Percentiles rank a stretch among this genome's conserved stretches.
Evolutionary conservation across 495 filamentous ascomycete genomes (phyloP).

Genomic region (Penicillium coprophilum): DNA sequence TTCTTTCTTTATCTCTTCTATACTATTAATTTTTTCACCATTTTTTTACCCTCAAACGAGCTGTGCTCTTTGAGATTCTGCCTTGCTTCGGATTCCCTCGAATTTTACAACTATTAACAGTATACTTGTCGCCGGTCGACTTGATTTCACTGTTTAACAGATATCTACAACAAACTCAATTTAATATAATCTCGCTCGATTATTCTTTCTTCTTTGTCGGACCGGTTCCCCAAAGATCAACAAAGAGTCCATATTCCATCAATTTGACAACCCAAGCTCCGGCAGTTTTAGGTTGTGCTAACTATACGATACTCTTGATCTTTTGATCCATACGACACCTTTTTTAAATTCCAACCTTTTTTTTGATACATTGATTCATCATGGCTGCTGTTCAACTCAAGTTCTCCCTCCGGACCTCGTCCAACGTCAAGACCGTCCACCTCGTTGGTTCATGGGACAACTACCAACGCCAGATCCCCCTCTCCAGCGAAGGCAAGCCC

Average conservation of each 20-base stretch:
- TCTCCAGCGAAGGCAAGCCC: conserved; percentile 84
- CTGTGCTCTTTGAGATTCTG: conserved; percentile 48
- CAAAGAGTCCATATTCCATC: conserved; percentile 14
- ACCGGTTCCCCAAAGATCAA: conserved; percentile 25
- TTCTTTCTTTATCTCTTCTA: conserved; percentile 39
- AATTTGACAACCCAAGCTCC: conserved; percentile 19
- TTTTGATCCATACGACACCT: conserved; percentile 24
- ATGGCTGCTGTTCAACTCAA: conserved; percentile 85
- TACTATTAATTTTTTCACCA: conserved; percentile 30
- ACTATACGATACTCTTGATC: conserved; percentile 20
- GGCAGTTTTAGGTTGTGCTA: conserved; percentile 23
- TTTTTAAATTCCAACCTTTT: conserved; percentile 23
- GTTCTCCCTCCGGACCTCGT: conserved; percentile 90
- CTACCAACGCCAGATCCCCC: conserved; percentile 88
- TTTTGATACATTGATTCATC: conserved; percentile 43
- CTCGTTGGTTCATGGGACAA: conserved; percentile 98
- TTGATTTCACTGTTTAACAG: conserved; percentile 34
- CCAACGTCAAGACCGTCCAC: conserved; percentile 97
- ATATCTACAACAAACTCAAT: conserved; percentile 39
- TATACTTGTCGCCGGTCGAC: conserved; percentile 55
- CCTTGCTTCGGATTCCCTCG: conserved; percentile 36
- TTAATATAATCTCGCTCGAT: conserved; percentile 63
- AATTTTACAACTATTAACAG: conserved; percentile 27
- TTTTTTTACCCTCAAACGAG: conserved; percentile 32
- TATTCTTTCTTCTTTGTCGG: conserved; percentile 31